These are phyloP conservation scores for Ulvella scutata DNA, from an alignment of 139 green algal species.

Conservation along the genomic window DNA sequence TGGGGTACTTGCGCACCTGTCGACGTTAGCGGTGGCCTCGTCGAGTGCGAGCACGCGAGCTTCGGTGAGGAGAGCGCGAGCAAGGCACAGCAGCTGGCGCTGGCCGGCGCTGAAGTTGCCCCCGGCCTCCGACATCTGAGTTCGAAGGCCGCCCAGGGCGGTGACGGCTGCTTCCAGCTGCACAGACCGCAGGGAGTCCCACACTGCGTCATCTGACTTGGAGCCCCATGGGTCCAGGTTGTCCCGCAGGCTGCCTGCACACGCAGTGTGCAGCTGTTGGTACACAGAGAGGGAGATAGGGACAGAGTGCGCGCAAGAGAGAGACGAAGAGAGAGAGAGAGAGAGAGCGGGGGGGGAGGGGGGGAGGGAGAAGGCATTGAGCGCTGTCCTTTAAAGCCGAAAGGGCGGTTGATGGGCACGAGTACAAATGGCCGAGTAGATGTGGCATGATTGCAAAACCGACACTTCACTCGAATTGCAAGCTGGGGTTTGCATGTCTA, in stretches of 20 bases:
- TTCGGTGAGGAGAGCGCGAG: conserved; percentile 45
- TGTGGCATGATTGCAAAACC: too few relatives aligned
- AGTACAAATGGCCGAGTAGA: too few relatives aligned
- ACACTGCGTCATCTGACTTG: conserved; percentile 38
- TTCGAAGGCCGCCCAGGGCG: conserved; percentile 25
- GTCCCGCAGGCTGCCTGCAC: conserved; percentile 44
- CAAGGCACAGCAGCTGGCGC: conserved; percentile 70
- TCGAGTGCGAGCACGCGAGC: conserved; percentile 42
- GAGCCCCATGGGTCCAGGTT: conserved; percentile 66
- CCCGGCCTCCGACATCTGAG: conserved; percentile 40
- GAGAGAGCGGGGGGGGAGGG: too few relatives aligned
- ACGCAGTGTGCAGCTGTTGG: too few relatives aligned
- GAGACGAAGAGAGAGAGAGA: too few relatives aligned
- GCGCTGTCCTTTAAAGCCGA: too few relatives aligned
- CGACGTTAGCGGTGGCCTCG: conserved; percentile 82
- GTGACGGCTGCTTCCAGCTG: conserved; percentile 33
- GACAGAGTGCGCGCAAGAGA: too few relatives aligned
- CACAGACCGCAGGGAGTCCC: conserved; percentile 40
- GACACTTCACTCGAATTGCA: too few relatives aligned
- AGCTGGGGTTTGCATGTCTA: too few relatives aligned
- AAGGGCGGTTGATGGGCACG: too few relatives aligned
- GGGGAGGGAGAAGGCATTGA: too few relatives aligned
- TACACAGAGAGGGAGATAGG: too few relatives aligned
- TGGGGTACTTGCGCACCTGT: conserved; percentile 18
- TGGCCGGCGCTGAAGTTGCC: conserved; percentile 40